A percentile compares a stretch with the other conserved stretches of the same genome.
Evolutionary conservation across 148 eudicot species (phyloP).

Genomic region (Rhododendron vialii): DNA sequence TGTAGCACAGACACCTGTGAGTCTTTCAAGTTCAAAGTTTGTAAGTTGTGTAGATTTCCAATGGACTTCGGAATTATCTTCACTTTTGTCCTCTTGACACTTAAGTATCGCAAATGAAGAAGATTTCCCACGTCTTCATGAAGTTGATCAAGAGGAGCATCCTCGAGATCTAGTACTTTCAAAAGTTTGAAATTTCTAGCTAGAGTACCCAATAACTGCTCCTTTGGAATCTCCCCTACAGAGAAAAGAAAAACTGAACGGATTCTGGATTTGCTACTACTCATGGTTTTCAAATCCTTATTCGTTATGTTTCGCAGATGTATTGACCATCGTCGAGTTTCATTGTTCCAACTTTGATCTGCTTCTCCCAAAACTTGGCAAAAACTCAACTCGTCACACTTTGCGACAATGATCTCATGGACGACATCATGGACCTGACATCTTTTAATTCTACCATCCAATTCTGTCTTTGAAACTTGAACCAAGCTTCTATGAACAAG

Average conservation of each 20-base stretch:
- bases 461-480: neutral
- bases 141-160: neutral
- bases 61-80: neutral
- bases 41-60: too few relatives aligned
- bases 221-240: neutral
- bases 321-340: neutral
- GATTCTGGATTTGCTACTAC: too few relatives aligned
- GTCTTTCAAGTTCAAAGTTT: too few relatives aligned
- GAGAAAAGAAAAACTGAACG: too few relatives aligned
- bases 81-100: neutral
- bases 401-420: neutral
- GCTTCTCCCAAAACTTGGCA: too few relatives aligned
- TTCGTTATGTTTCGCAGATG: neutral
- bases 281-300: neutral
- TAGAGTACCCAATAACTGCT: neutral
- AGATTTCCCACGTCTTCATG: neutral
- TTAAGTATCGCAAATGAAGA: neutral
- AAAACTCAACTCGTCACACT: too few relatives aligned
- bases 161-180: neutral
- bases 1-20: too few relatives aligned
- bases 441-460: neutral
- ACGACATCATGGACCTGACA: neutral
- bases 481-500: neutral
- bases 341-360: too few relatives aligned
- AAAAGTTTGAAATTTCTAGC: neutral